phyloP scores from a whole-genome alignment of 2,329 filamentous ascomycete genomes.

The Trichophyton simii region DNA sequence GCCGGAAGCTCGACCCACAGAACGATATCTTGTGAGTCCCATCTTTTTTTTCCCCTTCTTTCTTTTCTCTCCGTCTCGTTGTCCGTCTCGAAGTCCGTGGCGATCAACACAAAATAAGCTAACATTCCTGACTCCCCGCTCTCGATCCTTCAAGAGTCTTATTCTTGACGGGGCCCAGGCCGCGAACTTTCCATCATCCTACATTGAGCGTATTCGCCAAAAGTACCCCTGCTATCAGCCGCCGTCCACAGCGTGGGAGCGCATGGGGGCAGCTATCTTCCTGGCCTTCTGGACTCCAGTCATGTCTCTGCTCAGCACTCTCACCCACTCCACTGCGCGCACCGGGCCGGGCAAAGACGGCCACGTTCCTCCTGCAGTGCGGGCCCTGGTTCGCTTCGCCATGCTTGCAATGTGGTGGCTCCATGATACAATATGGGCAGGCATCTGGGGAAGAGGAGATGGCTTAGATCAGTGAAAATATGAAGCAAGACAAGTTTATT shows the following conservation, averaged over 20 bases:
- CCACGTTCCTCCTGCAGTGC: background rate
- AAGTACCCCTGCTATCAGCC: constrained; percentile 2
- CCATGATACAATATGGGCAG: constrained; percentile 1
- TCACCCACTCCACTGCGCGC: background rate
- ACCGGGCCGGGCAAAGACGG: background rate
- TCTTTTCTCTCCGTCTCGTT: background rate
- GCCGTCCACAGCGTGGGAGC: background rate
- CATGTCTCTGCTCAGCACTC: background rate
- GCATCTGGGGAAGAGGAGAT: constrained; percentile 1
- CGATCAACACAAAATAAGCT: background rate
- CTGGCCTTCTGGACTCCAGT: constrained; percentile 4
- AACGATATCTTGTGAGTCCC: background rate
- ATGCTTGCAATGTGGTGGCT: constrained; percentile 5
- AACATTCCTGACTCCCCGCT: background rate
- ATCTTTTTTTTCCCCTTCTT: background rate
- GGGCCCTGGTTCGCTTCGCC: constrained; percentile 1
- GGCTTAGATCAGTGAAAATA: background rate
- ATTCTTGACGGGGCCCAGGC: background rate
- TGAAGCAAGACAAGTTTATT: no score
- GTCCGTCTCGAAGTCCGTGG: background rate
- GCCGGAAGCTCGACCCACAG: background rate
- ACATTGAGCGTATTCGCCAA: background rate
- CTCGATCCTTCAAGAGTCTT: background rate
- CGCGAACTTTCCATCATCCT: background rate
- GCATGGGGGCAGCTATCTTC: constrained; percentile 2